Evolutionary conservation across 1,139 yeast species (phyloP), one percentile per base, ranked within the genome.

Genomic region (Tardiomyces blankii): DNA sequence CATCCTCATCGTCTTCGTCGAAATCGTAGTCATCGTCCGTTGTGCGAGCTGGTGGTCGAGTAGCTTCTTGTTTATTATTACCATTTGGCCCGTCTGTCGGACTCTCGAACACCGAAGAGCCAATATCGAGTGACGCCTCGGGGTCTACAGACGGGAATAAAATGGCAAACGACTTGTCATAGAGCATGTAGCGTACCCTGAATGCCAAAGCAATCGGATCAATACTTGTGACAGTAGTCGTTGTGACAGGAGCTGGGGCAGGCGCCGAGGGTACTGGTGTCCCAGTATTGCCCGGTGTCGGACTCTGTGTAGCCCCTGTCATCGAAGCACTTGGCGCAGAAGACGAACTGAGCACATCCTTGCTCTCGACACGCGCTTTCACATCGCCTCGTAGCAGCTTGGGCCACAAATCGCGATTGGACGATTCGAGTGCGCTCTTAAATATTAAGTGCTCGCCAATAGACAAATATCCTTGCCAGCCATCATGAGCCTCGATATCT

Each of bases 121-220:
- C 64, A 27, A 60, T 43, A 27, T 59, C 65, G 33, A 52, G 50
- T 18, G 51, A 40, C 39, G 49, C 51, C 18, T 46, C 49, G 12
- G 53, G 51, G n/a, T 53, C 55, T 1, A 47, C 43, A 7, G 52
- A 42, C 12, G 66, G 63, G 43, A 55, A 65, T 18, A 65, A 38
- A 40, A 60, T 48, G 9, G 61, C 61, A 9, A 66, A 54, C 3
- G 65, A 54, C 47, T 55, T 57, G 44, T 68, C 73, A 50, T 60
- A 67, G 11, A 69, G 58, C 72, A 68, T 68, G 46, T 65, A 67
- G 23, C 73, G 50, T 9, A 69, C 66, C 27, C 68, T 58, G 44
- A 67, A 60, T 35, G 72, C 67, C 40, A 68, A 51, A 27, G 58
- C 52, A 18, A 63, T 54, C 7, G 63, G 54, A 48, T 68, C 70